phyloP scores from a whole-genome alignment of 805 yeast species.

The Hanseniaspora taiwanica region DNA sequence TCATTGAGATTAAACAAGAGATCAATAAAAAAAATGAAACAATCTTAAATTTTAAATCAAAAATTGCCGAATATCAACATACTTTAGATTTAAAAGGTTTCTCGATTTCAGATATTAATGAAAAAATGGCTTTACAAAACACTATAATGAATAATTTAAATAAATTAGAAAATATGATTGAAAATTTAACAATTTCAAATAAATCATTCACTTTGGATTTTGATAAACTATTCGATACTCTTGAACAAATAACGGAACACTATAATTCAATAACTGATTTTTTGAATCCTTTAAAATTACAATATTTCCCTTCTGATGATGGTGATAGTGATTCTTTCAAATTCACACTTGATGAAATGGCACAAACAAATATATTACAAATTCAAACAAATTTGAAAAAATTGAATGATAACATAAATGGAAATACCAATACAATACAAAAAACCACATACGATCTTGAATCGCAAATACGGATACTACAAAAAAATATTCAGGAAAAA shows the following conservation, averaged over 20 bases:
- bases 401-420: no score
- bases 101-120: constrained; percentile 49
- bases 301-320: no score
- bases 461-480: constrained; percentile 42
- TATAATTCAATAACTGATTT: constrained; percentile 44
- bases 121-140: constrained; percentile 48
- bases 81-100: constrained; percentile 42
- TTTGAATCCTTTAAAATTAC: no score
- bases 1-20: constrained; percentile 46
- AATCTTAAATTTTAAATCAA: constrained; percentile 28
- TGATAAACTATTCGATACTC: constrained; percentile 34
- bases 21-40: constrained; percentile 32
- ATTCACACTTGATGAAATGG: no score
- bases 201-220: constrained; percentile 38
- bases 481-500: constrained; percentile 43
- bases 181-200: constrained; percentile 32
- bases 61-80: constrained; percentile 28
- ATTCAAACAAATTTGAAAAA: no score
- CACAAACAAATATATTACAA: no score
- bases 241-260: constrained; percentile 38
- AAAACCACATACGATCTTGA: no score
- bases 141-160: constrained; percentile 43
- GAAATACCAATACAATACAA: no score
- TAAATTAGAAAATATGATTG: constrained; percentile 28
- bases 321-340: no score